Evolutionary conservation across 2,329 filamentous ascomycete genomes (phyloP).

Genomic region (Stachybotrys elegans): DNA sequence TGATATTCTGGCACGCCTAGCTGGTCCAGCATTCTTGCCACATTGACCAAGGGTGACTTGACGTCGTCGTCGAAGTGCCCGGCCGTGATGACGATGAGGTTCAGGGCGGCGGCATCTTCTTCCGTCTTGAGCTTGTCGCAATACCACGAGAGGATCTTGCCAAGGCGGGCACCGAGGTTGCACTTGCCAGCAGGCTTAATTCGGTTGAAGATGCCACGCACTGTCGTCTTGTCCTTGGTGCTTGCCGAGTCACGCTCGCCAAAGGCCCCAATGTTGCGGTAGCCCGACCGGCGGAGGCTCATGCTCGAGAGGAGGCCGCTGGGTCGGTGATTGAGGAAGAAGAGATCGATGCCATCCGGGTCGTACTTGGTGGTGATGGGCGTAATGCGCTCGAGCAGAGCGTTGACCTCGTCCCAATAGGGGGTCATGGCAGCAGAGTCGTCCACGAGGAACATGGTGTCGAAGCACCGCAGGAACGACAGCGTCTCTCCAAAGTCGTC

Average conservation of each 20-base stretch:
- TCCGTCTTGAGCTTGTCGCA: constrained; percentile 9
- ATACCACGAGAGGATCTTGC: constrained; percentile 9
- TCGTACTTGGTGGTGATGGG: constrained; percentile 10
- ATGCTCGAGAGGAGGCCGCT: constrained; percentile 9
- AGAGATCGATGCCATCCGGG: constrained; percentile 9
- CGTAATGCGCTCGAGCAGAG: constrained; percentile 6
- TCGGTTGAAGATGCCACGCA: constrained; percentile 6
- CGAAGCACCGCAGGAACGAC: constrained; percentile 6
- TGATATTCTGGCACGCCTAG: constrained; percentile 7
- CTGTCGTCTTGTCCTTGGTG: constrained; percentile 7
- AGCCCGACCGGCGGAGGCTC: constrained; percentile 9
- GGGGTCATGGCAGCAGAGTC: constrained; percentile 8
- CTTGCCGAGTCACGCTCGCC: constrained; percentile 8
- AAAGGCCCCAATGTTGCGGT: constrained; percentile 8
- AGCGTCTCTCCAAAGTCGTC: constrained; percentile 1
- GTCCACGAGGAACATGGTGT: constrained; percentile 10
- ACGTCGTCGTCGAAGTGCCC: constrained; percentile 10
- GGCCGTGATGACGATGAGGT: constrained; percentile 9
- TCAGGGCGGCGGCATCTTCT: constrained; percentile 8
- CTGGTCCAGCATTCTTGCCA: constrained; percentile 7
- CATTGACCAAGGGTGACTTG: constrained; percentile 7
- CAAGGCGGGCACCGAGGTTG: constrained; percentile 9
- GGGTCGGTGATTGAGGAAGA: constrained; percentile 10
- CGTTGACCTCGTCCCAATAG: constrained; percentile 8
- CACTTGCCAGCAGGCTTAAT: constrained; percentile 9